Conservation (phyloP, 2,329 filamentous ascomycete genomes). For the Pyrenophora graminea region DNA sequence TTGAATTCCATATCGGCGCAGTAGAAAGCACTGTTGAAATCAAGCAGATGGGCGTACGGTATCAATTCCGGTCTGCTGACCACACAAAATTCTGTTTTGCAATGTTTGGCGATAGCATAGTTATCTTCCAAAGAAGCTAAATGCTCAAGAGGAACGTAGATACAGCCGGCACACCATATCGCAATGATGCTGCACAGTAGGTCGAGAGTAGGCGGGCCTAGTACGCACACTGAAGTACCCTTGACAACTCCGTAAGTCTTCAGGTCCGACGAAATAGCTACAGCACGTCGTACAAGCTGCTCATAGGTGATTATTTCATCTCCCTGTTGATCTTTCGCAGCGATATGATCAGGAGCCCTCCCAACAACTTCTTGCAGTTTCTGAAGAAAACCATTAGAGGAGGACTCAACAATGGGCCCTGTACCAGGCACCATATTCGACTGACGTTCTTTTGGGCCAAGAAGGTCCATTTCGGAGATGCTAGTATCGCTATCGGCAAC, state of each 20-base stretch:
- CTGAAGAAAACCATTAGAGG: not conserved
- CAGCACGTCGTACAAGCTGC: not conserved
- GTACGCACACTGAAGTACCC: slow-evolving; percentile 4
- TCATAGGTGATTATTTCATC: not conserved
- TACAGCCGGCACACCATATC: slow-evolving; percentile 2
- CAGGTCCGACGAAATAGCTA: slow-evolving; percentile 4
- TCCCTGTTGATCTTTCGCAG: not conserved
- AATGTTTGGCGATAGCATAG: not conserved
- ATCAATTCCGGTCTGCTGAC: not conserved
- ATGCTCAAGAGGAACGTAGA: not conserved
- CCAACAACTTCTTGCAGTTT: not conserved
- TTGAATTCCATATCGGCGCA: not conserved
- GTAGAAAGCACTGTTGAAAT: not conserved
- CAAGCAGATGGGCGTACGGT: not conserved
- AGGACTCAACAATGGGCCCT: not conserved
- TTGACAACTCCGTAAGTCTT: not conserved
- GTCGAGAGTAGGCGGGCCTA: slow-evolving; percentile 5
- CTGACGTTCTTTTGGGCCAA: not conserved
- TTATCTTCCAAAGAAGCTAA: not conserved
- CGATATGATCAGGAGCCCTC: not conserved
- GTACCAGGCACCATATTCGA: not conserved
- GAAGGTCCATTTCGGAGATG: not conserved
- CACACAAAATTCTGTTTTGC: not conserved
- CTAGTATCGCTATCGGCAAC: not conserved
- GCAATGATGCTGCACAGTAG: not conserved